A percentile compares a stretch with the other conserved stretches of the same genome.
phyloP scores from a whole-genome alignment of 441 rosid genomes.

The Metrosideros polymorpha region DNA sequence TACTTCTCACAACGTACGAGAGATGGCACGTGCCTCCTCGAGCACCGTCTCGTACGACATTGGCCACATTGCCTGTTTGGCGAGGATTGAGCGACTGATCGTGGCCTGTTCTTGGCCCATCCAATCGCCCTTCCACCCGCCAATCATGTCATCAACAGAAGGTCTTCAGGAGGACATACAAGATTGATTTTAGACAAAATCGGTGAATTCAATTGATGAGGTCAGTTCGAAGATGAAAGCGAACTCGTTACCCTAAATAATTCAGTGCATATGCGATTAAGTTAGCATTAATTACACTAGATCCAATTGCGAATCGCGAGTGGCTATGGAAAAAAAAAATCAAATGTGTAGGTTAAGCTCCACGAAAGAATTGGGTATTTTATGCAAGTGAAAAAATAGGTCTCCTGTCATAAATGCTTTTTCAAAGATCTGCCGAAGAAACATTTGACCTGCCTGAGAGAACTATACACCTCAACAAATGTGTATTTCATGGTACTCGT shows the following conservation, averaged over 20 bases:
- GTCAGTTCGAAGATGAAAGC: background rate
- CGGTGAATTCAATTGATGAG: background rate
- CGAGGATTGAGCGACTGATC: background rate
- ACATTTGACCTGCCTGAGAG: background rate
- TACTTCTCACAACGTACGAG: slow-evolving; percentile 13
- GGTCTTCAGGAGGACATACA: background rate
- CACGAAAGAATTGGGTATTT: background rate
- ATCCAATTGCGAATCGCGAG: background rate
- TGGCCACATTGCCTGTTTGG: background rate
- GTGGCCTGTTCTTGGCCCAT: background rate
- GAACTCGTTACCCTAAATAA: background rate
- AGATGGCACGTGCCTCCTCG: background rate
- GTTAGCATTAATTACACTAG: background rate
- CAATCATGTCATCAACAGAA: background rate
- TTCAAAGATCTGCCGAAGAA: background rate
- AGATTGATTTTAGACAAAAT: background rate
- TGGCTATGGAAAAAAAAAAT: background rate
- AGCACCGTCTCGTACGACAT: background rate
- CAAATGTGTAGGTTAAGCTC: background rate
- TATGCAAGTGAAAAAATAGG: background rate
- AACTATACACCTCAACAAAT: background rate
- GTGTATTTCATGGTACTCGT: background rate
- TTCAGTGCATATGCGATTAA: background rate
- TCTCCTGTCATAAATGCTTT: background rate
- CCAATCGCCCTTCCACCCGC: background rate